A percentile compares a stretch with the other conserved stretches of the same genome.
phyloP scores from a whole-genome alignment of 2,329 filamentous ascomycete species.

The Leptosphaerulina australis region DNA sequence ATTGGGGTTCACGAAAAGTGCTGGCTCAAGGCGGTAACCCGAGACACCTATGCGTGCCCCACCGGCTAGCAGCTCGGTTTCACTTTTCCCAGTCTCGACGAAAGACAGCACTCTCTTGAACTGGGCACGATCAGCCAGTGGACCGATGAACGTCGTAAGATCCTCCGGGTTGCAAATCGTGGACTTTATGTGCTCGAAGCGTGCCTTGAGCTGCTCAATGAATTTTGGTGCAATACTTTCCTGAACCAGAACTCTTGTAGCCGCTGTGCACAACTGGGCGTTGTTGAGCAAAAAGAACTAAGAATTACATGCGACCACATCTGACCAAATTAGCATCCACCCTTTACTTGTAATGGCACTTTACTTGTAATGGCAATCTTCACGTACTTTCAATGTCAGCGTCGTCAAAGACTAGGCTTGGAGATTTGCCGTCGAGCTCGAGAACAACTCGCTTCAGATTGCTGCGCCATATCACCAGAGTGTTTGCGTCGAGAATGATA shows the following conservation, averaged over 20 bases:
- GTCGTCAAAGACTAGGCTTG: constrained; percentile 54
- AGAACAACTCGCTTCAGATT: constrained; percentile 56
- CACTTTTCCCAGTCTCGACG: constrained; percentile 33
- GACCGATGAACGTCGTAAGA: constrained; percentile 32
- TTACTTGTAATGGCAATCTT: constrained; percentile 1
- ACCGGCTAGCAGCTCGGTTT: constrained; percentile 37
- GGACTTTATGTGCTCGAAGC: constrained; percentile 5
- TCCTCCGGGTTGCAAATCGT: constrained; percentile 26
- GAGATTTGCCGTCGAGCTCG: constrained; percentile 56
- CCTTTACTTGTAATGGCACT: neutral
- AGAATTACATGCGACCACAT: too few species aligned
- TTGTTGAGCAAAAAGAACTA: constrained; percentile 57
- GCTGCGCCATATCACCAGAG: too few species aligned
- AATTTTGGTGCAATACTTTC: constrained; percentile 38
- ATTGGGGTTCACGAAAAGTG: constrained; percentile 40
- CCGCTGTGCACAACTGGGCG: constrained; percentile 65
- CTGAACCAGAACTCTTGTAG: constrained; percentile 55
- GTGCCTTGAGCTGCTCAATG: constrained; percentile 34
- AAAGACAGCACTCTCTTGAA: constrained; percentile 34
- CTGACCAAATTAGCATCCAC: too few species aligned
- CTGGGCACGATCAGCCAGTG: constrained; percentile 38
- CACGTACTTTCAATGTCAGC: constrained; percentile 56
- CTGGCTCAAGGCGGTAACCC: constrained; percentile 40
- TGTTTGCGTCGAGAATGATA: too few species aligned
- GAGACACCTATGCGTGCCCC: constrained; percentile 31